Conservation (phyloP, 2,329 filamentous ascomycete species). For the Aspergillus ruber region DNA sequence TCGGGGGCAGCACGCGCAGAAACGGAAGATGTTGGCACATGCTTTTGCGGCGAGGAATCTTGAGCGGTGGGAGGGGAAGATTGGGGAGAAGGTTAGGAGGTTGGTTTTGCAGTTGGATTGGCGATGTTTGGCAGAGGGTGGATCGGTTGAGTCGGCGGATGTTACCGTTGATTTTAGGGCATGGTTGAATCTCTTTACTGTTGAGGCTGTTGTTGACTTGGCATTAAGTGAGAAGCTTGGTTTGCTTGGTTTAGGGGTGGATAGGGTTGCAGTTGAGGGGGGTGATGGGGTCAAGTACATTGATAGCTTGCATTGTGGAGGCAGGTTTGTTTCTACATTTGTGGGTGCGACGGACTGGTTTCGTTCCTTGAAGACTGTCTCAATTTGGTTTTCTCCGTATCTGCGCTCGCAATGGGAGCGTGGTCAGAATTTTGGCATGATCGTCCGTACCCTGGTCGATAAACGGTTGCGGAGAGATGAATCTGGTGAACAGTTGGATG, state of each 20-base stretch:
- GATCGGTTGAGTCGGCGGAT: constrained; percentile 25
- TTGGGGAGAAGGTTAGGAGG: constrained; percentile 42
- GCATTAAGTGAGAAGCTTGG: constrained; percentile 43
- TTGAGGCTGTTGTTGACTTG: constrained; percentile 51
- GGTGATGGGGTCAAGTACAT: constrained; percentile 43
- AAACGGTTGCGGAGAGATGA: constrained; percentile 16
- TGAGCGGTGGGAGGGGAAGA: constrained; percentile 40
- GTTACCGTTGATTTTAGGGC: constrained; percentile 44
- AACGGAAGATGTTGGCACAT: constrained; percentile 32
- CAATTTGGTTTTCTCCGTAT: constrained; percentile 35
- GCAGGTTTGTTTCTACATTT: constrained; percentile 34
- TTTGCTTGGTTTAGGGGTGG: constrained; percentile 44
- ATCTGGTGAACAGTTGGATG: constrained; percentile 48
- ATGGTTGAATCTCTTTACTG: constrained; percentile 49
- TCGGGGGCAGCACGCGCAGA: constrained; percentile 32
- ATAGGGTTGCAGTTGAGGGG: constrained; percentile 34
- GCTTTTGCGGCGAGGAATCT: constrained; percentile 38
- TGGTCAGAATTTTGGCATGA: constrained; percentile 41
- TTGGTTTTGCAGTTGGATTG: constrained; percentile 37
- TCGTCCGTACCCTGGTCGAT: constrained; percentile 40
- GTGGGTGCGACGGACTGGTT: constrained; percentile 44
- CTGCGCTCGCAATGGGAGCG: constrained; percentile 26
- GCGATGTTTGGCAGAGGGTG: constrained; percentile 18
- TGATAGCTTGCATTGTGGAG: constrained; percentile 41
- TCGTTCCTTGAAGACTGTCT: constrained; percentile 38